Evolutionary conservation across 371 early-diverging fungal species (phyloP).

Genomic region (Umbelopsis sp.): DNA sequence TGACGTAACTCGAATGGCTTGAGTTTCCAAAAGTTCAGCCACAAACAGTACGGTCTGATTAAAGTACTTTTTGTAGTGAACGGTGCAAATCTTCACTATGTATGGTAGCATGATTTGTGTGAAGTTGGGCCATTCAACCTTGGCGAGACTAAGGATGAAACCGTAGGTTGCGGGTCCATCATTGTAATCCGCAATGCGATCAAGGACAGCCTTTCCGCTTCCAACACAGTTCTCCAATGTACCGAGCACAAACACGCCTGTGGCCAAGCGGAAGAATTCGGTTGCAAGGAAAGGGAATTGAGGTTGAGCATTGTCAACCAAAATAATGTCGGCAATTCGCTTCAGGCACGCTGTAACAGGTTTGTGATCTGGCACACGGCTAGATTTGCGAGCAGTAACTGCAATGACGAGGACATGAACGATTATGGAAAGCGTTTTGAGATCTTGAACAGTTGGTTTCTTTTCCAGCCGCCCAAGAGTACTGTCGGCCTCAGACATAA

Average conservation of each 20-base stretch:
- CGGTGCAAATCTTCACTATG: conserved; percentile 52
- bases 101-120: conserved; percentile 72
- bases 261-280: conserved; percentile 46
- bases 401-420: conserved; percentile 53
- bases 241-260: conserved; percentile 55
- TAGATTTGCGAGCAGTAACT: conserved; percentile 62
- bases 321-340: conserved; percentile 27
- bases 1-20: conserved; percentile 42
- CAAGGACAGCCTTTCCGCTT: conserved; percentile 64
- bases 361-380: conserved; percentile 53
- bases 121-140: conserved; percentile 68
- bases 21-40: conserved; percentile 51
- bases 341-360: conserved; percentile 38
- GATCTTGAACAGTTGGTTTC: conserved; percentile 27
- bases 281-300: conserved; percentile 6
- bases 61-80: conserved; percentile 40
- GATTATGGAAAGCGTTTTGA: conserved; percentile 42
- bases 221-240: conserved; percentile 62
- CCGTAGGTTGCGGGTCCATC: conserved; percentile 61
- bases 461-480: conserved; percentile 24
- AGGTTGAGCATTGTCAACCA: not conserved
- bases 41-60: conserved; percentile 59
- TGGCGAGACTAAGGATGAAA: conserved; percentile 69
- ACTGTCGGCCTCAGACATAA: conserved; percentile 46
- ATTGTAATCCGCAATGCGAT: conserved; percentile 54